Evolutionary conservation across 2,329 filamentous ascomycete species (phyloP), one percentile per base, ranked within the genome.

Genomic region (Escovopsis sp.): DNA sequence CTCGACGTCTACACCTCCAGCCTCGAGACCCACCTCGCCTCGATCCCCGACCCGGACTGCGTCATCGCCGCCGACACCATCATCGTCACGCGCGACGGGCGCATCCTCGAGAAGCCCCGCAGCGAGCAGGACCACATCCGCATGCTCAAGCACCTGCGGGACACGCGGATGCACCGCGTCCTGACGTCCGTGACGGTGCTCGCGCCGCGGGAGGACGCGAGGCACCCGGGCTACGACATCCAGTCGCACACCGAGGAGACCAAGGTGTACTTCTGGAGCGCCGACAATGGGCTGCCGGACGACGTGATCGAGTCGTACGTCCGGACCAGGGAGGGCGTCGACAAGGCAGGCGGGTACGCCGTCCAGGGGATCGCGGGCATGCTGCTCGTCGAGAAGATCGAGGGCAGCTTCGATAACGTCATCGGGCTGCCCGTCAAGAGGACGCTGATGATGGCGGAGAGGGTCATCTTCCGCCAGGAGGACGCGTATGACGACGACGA

Each of bases 321-420:
- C 39, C 70, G 68, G 50, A 94, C 88, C 16, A 69, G 88, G 37
- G 90, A 98, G 63, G 90, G 90, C 2, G 86, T 76, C 10, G 90
- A 96, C 57, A 98, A 96, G 65, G 90, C 90, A 0, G 90, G 90
- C 2, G 90, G 90, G 0, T 98, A 98, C 57, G 90, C 85, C 2
- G 72, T 98, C 35, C 90, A 98, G 58, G 90, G 88, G 0, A 65
- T 88, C 10, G 90, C 83, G 2, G 79, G 82, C 8, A 76, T 94
- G 53, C 66, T 98, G 40, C 58, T 98, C 38, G 76, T 98, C 11
- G 86, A 94, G 55, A 79, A 70, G 56, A 81, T 98, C 44, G 83
- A 94, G 43, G 90, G 90, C 10, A 76, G 75, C 36, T 83, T 85
- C 49, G 90, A 98, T 63, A 96, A 96, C 56, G 90, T 96, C 1